A percentile compares a stretch with the other conserved stretches of the same genome.
Conservation (phyloP, 331 rosid species). For the Rosa hybrid region DNA sequence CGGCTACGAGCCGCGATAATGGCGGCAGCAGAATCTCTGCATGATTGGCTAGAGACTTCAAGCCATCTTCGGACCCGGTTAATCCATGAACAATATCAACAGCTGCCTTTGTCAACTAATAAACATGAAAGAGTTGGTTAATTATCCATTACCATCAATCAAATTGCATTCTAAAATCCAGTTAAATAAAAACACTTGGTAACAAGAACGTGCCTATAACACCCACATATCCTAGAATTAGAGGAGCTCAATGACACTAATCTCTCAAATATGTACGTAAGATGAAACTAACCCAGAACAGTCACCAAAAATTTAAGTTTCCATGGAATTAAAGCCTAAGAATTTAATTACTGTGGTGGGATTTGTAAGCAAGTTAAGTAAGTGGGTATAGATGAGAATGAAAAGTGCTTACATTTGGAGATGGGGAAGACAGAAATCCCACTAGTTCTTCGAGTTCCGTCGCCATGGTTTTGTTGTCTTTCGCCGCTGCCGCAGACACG, state of each 20-base stretch:
- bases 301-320: not conserved
- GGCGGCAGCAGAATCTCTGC: slow-evolving; percentile 49
- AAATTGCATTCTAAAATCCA: not conserved
- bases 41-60: slow-evolving; percentile 64
- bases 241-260: not conserved
- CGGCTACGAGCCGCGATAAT: slow-evolving; percentile 59
- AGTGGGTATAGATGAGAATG: not conserved
- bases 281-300: not conserved
- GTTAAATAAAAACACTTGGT: not conserved
- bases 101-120: slow-evolving; percentile 70
- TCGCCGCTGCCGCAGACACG: not conserved
- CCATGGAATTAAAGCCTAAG: not conserved
- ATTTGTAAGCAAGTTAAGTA: slow-evolving; percentile 4
- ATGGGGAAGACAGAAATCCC: slow-evolving; percentile 67
- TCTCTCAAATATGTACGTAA: not conserved
- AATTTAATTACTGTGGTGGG: no score
- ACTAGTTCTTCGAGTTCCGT: slow-evolving; percentile 88
- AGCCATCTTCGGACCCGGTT: slow-evolving; percentile 88
- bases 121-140: not conserved
- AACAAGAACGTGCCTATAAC: not conserved
- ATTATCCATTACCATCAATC: not conserved
- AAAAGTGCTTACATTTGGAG: slow-evolving; percentile 55
- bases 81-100: slow-evolving; percentile 88
- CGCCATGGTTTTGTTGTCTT: slow-evolving; percentile 47
- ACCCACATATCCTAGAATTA: not conserved